phyloP scores from a whole-genome alignment of 2,329 filamentous ascomycete species.

The Talaromyces marneffei region DNA sequence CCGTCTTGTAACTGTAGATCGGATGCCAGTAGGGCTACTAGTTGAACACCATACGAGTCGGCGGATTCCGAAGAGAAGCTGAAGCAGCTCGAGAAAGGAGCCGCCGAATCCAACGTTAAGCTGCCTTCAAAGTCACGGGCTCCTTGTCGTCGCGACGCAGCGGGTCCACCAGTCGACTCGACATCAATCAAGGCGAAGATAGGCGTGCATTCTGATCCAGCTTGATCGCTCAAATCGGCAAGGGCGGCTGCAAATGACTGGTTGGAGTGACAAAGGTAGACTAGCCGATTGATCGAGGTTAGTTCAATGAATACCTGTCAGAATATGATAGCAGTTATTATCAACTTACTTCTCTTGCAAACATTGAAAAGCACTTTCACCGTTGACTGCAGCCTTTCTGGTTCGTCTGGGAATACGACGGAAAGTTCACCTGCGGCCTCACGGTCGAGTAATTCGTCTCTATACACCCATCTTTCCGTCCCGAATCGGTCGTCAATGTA shows the following conservation, averaged over 20 bases:
- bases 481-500: slow-evolving; percentile 44
- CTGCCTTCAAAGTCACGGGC: slow-evolving; percentile 27
- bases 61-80: slow-evolving; percentile 41
- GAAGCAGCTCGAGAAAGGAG: slow-evolving; percentile 32
- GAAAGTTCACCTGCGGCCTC: background rate
- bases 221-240: slow-evolving; percentile 46
- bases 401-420: slow-evolving; percentile 32
- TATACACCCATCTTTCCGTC: slow-evolving; percentile 40
- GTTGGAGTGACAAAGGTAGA: slow-evolving; percentile 50
- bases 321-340: background rate
- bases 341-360: slow-evolving; percentile 48
- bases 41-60: slow-evolving; percentile 44
- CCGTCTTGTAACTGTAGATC: slow-evolving; percentile 47
- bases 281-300: slow-evolving; percentile 26
- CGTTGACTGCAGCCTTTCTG: slow-evolving; percentile 43
- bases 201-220: slow-evolving; percentile 45
- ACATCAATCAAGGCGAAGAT: slow-evolving; percentile 53
- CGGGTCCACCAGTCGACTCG: slow-evolving; percentile 37
- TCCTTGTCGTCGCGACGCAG: slow-evolving; percentile 27
- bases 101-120: slow-evolving; percentile 25
- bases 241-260: slow-evolving; percentile 50
- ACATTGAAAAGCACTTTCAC: slow-evolving; percentile 45
- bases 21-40: slow-evolving; percentile 44
- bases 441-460: slow-evolving; percentile 12
- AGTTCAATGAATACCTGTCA: background rate